These are phyloP conservation scores for Sporothrix euskadiensis DNA, from an alignment of 2,329 filamentous ascomycete genomes.

Conservation along the genomic window DNA sequence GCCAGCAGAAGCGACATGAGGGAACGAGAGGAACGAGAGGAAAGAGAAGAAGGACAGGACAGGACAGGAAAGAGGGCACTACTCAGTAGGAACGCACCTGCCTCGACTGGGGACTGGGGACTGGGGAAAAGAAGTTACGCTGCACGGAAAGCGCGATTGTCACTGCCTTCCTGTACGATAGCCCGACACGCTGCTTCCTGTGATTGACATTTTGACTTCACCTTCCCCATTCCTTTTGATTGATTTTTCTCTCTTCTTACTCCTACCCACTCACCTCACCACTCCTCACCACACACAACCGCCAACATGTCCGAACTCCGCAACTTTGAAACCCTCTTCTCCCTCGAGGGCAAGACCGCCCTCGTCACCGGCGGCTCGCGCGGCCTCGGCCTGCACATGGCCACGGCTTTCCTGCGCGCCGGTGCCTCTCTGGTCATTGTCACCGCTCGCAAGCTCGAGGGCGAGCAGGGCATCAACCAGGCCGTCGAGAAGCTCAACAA, in stretches of 20 bases:
- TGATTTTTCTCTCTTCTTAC: background rate
- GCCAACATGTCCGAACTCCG: constrained; percentile 38
- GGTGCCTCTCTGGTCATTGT: constrained; percentile 71
- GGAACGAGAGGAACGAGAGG: background rate
- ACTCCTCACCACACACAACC: background rate
- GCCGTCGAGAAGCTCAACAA: constrained; percentile 66
- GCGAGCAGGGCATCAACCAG: constrained; percentile 62
- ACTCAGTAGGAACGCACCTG: background rate
- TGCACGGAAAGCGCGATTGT: background rate
- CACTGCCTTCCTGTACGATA: background rate
- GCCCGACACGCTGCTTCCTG: background rate
- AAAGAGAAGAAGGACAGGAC: background rate
- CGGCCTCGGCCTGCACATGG: constrained; percentile 63
- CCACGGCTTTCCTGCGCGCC: constrained; percentile 67
- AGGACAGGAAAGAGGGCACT: background rate
- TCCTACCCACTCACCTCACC: background rate
- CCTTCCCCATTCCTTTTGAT: background rate
- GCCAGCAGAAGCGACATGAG: background rate
- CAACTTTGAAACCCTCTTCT: constrained; percentile 38
- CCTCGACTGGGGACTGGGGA: background rate
- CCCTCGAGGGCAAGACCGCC: constrained; percentile 35
- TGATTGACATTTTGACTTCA: background rate
- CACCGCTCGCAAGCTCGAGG: constrained; percentile 68
- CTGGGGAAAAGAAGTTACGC: constrained; percentile 10
- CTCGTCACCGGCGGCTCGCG: constrained; percentile 47